phyloP scores from a whole-genome alignment of 164 flowering plant species.

The Amborella trichopoda region DNA sequence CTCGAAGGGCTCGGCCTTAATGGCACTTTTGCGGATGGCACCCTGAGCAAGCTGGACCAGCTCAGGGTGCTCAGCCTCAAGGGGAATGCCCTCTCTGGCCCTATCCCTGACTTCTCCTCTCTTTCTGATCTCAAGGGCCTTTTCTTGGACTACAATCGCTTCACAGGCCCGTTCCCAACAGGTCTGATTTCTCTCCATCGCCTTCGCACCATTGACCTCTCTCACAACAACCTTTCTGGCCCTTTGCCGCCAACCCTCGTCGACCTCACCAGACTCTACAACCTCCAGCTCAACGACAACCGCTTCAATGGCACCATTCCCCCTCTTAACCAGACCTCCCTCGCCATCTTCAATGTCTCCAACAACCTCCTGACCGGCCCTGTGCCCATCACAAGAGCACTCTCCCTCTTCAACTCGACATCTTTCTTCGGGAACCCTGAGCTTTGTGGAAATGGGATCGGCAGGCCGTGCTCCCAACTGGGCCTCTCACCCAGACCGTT shows the following conservation, averaged over 20 bases:
- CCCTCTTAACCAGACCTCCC: conserved; percentile 58
- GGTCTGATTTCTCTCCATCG: conserved; percentile 52
- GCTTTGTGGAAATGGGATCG: conserved; percentile 69
- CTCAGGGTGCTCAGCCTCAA: conserved; percentile 69
- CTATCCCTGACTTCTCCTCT: conserved; percentile 65
- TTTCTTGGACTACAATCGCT: conserved; percentile 55
- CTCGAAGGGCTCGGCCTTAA: conserved; percentile 29
- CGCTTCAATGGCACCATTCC: conserved; percentile 63
- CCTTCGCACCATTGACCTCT: conserved; percentile 53
- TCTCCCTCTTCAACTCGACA: conserved; percentile 26
- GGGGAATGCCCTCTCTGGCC: conserved; percentile 68
- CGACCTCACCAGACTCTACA: conserved; percentile 29
- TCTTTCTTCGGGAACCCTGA: conserved; percentile 43
- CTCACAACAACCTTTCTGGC: conserved; percentile 52
- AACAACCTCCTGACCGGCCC: conserved; percentile 53
- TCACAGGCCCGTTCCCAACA: conserved; percentile 63
- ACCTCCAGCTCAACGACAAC: conserved; percentile 52
- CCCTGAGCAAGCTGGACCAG: conserved; percentile 52
- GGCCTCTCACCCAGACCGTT: no score
- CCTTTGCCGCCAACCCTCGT: conserved; percentile 31
- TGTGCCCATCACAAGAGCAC: conserved; percentile 46
- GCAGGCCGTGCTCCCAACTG: conserved; percentile 30
- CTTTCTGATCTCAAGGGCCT: conserved; percentile 60
- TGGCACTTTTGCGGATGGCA: conserved; percentile 38
- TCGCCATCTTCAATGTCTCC: conserved; percentile 57